Evolutionary conservation across 1,139 yeast genomes (phyloP).

Genomic region (Wickerhamiella pararugosa): DNA sequence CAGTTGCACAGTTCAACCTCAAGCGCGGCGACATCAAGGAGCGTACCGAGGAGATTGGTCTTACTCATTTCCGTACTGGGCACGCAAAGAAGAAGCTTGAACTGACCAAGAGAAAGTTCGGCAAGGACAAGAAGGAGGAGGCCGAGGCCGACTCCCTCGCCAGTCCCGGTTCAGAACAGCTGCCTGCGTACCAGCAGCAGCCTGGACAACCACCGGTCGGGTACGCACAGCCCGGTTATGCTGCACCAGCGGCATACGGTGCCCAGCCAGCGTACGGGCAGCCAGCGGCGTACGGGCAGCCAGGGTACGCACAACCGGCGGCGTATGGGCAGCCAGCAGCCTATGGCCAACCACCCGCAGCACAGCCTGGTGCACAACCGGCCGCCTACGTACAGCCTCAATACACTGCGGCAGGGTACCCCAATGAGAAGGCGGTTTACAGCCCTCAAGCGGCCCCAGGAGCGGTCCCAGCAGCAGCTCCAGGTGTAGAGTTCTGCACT

Average conservation of each 20-base stretch:
- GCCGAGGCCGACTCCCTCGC: constrained; percentile 16
- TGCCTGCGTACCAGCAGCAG: constrained; percentile 15
- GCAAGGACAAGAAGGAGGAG: constrained; percentile 30
- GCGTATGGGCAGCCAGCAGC: constrained; percentile 8
- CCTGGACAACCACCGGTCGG: constrained; percentile 16
- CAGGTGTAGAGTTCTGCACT: constrained; percentile 40
- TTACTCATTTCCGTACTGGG: constrained; percentile 80
- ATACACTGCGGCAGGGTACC: constrained; percentile 13
- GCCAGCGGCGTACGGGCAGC: constrained; percentile 10
- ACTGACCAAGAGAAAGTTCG: constrained; percentile 63
- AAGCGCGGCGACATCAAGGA: constrained; percentile 91
- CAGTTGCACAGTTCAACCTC: constrained; percentile 57
- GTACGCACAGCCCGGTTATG: constrained; percentile 13
- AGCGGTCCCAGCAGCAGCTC: constrained; percentile 27
- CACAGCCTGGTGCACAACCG: constrained; percentile 8
- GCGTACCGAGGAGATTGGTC: constrained; percentile 46
- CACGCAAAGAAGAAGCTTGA: constrained; percentile 77
- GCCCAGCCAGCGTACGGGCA: constrained; percentile 14
- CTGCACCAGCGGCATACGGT: constrained; percentile 11
- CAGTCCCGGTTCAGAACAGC: constrained; percentile 20
- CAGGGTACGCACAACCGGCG: constrained; percentile 10
- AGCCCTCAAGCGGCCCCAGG: constrained; percentile 19
- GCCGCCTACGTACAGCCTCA: constrained; percentile 12
- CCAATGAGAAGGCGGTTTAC: constrained; percentile 15
- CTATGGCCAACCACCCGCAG: constrained; percentile 5